Percentiles rank a stretch among this genome's conserved stretches.
Evolutionary conservation across 148 eudicot species (phyloP).

Genomic region (Vaccinium macrocarpon): DNA sequence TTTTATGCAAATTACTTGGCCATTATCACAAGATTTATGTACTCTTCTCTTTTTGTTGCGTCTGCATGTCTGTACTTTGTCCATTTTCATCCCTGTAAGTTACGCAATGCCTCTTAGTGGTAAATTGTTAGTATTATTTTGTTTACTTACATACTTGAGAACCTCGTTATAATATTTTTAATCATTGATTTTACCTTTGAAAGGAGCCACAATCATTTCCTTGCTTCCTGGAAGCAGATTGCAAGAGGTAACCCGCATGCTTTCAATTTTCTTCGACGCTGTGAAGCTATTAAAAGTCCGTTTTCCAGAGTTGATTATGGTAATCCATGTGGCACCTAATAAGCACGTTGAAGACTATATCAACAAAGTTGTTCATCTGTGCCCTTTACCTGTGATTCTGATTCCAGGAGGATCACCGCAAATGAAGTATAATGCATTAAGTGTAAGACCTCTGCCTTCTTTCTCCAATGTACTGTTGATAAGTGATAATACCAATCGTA

Average conservation of each 20-base stretch:
- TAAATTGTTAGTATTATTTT: neutral
- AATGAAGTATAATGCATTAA: slow-evolving; percentile 62
- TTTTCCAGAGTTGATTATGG: slow-evolving; percentile 43
- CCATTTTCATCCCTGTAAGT: neutral
- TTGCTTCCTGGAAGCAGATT: slow-evolving; percentile 97
- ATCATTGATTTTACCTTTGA: slow-evolving; percentile 3
- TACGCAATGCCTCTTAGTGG: neutral
- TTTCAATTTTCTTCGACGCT: slow-evolving; percentile 65
- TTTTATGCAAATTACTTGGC: slow-evolving; percentile 2
- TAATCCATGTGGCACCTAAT: slow-evolving; percentile 82
- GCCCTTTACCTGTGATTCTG: slow-evolving; percentile 55
- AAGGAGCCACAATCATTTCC: slow-evolving; percentile 62
- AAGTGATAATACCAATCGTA: neutral
- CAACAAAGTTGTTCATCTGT: slow-evolving; percentile 34
- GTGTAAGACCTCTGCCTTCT: slow-evolving; percentile 44
- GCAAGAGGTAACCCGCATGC: slow-evolving; percentile 93
- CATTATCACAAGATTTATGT: neutral
- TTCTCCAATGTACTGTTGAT: neutral
- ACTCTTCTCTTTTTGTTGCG: neutral
- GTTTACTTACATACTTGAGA: neutral
- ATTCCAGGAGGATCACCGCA: slow-evolving; percentile 61
- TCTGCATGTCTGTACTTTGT: neutral
- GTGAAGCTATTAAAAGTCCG: slow-evolving; percentile 51
- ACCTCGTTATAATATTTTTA: neutral
- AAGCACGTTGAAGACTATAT: slow-evolving; percentile 65